Evolutionary conservation across 192 early-diverging fungal species (phyloP).

Genomic region (Entophlyctis luteolus): DNA sequence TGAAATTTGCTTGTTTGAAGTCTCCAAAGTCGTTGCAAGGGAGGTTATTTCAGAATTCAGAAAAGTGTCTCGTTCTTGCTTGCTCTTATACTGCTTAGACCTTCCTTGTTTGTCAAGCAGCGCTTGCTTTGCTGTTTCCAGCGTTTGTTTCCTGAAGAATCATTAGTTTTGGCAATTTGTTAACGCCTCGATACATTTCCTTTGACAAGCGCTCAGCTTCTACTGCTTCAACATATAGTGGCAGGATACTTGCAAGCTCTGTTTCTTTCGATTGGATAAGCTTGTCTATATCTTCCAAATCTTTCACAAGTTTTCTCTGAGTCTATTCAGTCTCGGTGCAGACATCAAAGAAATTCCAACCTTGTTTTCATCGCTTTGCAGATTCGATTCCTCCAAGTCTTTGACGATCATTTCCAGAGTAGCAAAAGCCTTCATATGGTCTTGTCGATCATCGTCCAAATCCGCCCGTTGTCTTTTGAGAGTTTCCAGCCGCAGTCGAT

Average conservation of each 20-base stretch:
- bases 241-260: constrained; percentile 61
- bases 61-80: constrained; percentile 75
- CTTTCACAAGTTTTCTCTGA: constrained; percentile 21
- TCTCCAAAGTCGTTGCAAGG: constrained; percentile 49
- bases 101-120: constrained; percentile 87
- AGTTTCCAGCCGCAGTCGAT: constrained; percentile 63
- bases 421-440: constrained; percentile 71
- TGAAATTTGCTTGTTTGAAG: constrained; percentile 54
- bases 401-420: constrained; percentile 75
- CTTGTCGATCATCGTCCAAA: constrained; percentile 67
- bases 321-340: not conserved
- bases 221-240: constrained; percentile 61
- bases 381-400: constrained; percentile 66
- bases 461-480: constrained; percentile 67
- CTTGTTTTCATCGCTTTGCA: constrained; percentile 13
- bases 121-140: constrained; percentile 67
- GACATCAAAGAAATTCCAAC: constrained; percentile 7
- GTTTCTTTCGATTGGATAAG: constrained; percentile 61
- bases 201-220: constrained; percentile 56
- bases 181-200: constrained; percentile 51
- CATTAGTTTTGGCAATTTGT: not conserved
- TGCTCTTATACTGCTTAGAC: constrained; percentile 67
- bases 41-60: constrained; percentile 67
- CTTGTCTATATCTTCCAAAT: constrained; percentile 41
- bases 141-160: constrained; percentile 49